These are phyloP conservation scores for Boechera divaricarpa DNA, from an alignment of 345 rosid genomes.

Conservation along the genomic window DNA sequence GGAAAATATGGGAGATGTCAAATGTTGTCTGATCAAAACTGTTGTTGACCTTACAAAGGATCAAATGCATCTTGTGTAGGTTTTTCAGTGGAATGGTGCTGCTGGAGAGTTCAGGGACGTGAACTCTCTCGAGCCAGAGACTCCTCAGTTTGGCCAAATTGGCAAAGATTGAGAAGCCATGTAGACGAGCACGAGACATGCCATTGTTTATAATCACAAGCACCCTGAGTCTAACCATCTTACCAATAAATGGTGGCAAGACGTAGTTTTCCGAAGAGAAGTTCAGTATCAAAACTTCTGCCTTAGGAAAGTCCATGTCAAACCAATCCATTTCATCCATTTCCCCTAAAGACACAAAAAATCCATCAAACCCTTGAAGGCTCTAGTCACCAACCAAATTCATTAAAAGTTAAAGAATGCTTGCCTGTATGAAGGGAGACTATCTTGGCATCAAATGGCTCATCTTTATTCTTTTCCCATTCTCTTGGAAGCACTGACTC, in stretches of 20 bases:
- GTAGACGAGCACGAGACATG: conserved; percentile 52
- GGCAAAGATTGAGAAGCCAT: conserved; percentile 57
- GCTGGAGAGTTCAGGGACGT: conserved; percentile 49
- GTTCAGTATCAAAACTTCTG: conserved; percentile 80
- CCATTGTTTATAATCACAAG: conserved; percentile 69
- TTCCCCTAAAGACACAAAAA: conserved; percentile 50
- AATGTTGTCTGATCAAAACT: conserved; percentile 52
- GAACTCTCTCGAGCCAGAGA: conserved; percentile 82
- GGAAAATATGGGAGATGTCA: conserved; percentile 63
- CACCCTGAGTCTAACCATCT: conserved; percentile 75
- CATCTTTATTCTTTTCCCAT: conserved; percentile 71
- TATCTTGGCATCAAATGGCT: conserved; percentile 66
- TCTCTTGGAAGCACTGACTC: conserved; percentile 63
- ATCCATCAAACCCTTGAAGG: background rate
- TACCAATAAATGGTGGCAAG: conserved; percentile 75
- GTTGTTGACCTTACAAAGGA: conserved; percentile 69
- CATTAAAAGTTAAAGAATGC: background rate
- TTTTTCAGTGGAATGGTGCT: conserved; percentile 49
- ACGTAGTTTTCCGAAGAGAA: conserved; percentile 60
- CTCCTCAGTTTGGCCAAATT: conserved; percentile 61
- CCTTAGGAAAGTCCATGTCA: conserved; percentile 74
- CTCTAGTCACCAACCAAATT: background rate
- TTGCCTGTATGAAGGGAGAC: conserved; percentile 83
- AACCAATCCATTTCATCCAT: conserved; percentile 65
- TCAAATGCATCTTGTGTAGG: conserved; percentile 61